Evolutionary conservation across 805 yeast species (phyloP).

Genomic region (Cyberlindnera euphorbiae): DNA sequence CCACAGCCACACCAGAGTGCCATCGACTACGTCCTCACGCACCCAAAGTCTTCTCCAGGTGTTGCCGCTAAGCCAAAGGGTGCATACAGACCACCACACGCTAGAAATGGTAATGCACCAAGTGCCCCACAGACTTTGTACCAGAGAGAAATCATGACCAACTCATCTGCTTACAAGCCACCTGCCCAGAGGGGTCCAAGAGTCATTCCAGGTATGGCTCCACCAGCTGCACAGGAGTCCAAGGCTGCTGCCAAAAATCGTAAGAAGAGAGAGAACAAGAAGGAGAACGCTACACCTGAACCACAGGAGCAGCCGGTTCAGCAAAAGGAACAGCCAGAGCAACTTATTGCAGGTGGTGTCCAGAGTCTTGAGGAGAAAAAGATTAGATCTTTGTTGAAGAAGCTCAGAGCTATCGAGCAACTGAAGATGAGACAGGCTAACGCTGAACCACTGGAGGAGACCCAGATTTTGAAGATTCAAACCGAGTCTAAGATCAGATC

Average conservation of each 20-base stretch:
- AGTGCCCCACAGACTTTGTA: conserved; percentile 44
- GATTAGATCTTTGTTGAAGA: conserved; percentile 83
- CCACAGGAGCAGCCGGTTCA: conserved; percentile 3
- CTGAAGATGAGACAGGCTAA: conserved; percentile 78
- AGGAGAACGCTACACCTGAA: conserved; percentile 23
- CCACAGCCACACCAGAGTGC: conserved; percentile 73
- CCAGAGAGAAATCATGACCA: conserved; percentile 45
- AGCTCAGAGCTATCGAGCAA: conserved; percentile 91
- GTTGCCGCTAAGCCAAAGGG: conserved; percentile 62
- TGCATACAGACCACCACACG: conserved; percentile 97
- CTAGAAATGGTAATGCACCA: conserved; percentile 46
- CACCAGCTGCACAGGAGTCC: conserved; percentile 41
- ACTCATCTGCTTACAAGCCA: conserved; percentile 22
- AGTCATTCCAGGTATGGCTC: conserved; percentile 57
- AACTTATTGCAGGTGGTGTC: conserved; percentile 55
- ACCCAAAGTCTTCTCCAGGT: conserved; percentile 30
- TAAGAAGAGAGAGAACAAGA: conserved; percentile 68
- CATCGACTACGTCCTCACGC: conserved; percentile 40
- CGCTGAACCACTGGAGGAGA: conserved; percentile 86
- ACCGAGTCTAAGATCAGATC: conserved; percentile 78
- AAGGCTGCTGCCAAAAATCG: conserved; percentile 69
- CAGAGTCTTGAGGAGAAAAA: conserved; percentile 85
- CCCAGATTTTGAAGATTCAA: conserved; percentile 83
- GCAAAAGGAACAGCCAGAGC: conserved; percentile 19
- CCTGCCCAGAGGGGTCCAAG: conserved; percentile 32